These are phyloP conservation scores for Tulasnella sp. DNA, from an alignment of 768 basidiomycete species.

Conservation along the genomic window DNA sequence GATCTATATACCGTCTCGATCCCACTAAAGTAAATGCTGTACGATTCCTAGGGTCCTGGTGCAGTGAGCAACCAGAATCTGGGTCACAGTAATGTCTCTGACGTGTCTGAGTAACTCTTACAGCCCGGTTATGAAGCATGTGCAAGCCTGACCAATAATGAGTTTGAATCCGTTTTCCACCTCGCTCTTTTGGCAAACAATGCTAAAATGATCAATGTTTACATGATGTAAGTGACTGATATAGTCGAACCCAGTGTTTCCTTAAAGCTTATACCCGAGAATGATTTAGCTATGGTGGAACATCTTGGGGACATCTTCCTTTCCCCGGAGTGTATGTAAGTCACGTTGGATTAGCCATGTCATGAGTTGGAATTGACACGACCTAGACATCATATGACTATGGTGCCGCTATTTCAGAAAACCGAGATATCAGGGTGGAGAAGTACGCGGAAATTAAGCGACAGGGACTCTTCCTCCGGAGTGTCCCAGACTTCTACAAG, in stretches of 20 bases:
- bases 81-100: neutral
- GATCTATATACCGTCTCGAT: neutral
- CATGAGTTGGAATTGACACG: neutral
- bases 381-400: conserved; percentile 65
- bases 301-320: conserved; percentile 79
- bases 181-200: conserved; percentile 74
- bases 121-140: conserved; percentile 51
- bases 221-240: conserved; percentile 76
- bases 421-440: conserved; percentile 49
- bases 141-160: conserved; percentile 59
- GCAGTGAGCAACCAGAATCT: neutral
- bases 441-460: conserved; percentile 78
- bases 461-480: conserved; percentile 72
- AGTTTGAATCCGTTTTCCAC: conserved; percentile 78
- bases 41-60: conserved; percentile 38
- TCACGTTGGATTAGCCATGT: neutral
- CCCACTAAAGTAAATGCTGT: neutral
- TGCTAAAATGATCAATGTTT: conserved; percentile 76
- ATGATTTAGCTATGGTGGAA: conserved; percentile 51
- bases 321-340: conserved; percentile 67
- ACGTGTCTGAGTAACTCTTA: neutral
- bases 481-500: conserved; percentile 73
- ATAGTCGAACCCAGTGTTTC: conserved; percentile 18
- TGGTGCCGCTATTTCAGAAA: conserved; percentile 54
- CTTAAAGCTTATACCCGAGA: neutral